Conservation (phyloP, 73 alveolate genomes). For the Paramecium tetraurelia region DNA sequence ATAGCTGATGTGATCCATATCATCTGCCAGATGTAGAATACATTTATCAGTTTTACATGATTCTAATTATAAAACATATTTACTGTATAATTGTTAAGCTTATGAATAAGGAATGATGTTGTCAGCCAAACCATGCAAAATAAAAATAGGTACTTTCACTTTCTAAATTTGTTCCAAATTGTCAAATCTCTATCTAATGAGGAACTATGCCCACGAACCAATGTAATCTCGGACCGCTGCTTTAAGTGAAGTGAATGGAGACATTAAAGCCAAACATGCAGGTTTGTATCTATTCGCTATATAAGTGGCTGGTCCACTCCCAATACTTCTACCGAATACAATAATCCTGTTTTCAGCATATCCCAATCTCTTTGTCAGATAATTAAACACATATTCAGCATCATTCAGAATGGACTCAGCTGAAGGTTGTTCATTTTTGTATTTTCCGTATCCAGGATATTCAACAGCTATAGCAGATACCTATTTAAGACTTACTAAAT, state of each 20-base stretch:
- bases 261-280: constrained; percentile 71
- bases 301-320: constrained; percentile 80
- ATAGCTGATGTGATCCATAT: constrained; percentile 68
- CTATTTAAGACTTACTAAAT: neutral
- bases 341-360: constrained; percentile 56
- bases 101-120: constrained; percentile 65
- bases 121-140: constrained; percentile 67
- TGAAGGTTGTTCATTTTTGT: constrained; percentile 68
- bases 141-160: constrained; percentile 61
- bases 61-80: constrained; percentile 66
- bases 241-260: constrained; percentile 75
- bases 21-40: constrained; percentile 84
- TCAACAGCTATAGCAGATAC: constrained; percentile 87
- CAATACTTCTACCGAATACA: constrained; percentile 81
- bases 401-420: constrained; percentile 74
- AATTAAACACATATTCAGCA: constrained; percentile 83
- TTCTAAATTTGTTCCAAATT: constrained; percentile 67
- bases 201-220: constrained; percentile 53
- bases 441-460: constrained; percentile 94
- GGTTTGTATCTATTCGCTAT: constrained; percentile 42
- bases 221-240: constrained; percentile 65
- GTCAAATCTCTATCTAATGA: constrained; percentile 64
- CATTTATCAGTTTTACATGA: constrained; percentile 84
- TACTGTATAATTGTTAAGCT: constrained; percentile 49
- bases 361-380: constrained; percentile 56